Evolutionary conservation across 371 early-diverging fungal species (phyloP), one percentile per base, ranked within the genome.

Genomic region (Rhizopus arrhizus): DNA sequence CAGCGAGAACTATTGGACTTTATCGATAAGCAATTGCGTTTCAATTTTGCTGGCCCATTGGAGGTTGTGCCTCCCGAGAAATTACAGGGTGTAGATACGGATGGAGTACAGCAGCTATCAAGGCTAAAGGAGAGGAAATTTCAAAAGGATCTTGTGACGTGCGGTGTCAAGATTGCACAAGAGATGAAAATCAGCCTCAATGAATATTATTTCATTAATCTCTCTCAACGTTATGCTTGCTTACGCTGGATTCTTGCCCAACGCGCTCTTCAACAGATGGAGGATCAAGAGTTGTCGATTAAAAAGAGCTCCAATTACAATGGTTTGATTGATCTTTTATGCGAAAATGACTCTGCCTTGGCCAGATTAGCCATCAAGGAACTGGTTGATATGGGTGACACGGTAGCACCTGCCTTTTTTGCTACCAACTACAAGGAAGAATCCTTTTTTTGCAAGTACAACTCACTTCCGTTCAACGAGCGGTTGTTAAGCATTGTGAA

Each of bases 341-440:
- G 65, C 9, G 45, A 63, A 9, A 59, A 70, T 1, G 66, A 75
- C 6, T 61, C 68, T 0, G 70, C 70, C 0, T 47, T 80, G 38
- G 69, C 67, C 9, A 68, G 66, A 31, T 56, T 80, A 28, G 70
- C 72, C 10, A 72, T 80, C 36, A 80, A 80, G 32, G 80, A 80
- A 56, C 40, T 80, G 57, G 64, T 75, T 22, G 80, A 80, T 46
- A 70, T 72, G n/a, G 69, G 70, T 0, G 80, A 80, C 59, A 52
- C 66, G 1, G 53, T 66, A 0, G 77, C 75, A 4, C 63, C 80
- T 7, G 61, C 72, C 4, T 65, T 72, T 54, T 80, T 80, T 68
- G 77, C 80, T 11, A 58, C 58, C 0, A 12, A 47, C 2, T 73
- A 73, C 32, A 48, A 67, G 0, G 75, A 80, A 34, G 64, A 71